These are phyloP conservation scores for Aspergillus sp. DNA, from an alignment of 2,329 filamentous ascomycete genomes.

Conservation along the genomic window DNA sequence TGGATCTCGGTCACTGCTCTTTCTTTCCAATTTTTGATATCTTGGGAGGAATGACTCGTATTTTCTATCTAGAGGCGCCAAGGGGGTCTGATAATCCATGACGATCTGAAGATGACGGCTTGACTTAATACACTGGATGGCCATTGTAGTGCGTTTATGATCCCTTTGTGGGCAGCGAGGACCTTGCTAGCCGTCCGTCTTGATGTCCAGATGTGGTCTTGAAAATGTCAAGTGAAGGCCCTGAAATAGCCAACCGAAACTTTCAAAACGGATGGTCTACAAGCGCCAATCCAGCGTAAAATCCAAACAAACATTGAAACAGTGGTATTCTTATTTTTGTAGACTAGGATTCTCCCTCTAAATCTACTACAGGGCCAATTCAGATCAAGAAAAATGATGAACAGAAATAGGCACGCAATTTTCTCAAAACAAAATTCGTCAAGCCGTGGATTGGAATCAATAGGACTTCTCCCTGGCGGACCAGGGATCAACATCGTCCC, in stretches of 20 bases:
- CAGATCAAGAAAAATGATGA: neutral
- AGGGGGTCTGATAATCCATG: slow-evolving; percentile 15
- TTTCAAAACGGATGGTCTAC: too few relatives aligned
- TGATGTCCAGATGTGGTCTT: too few relatives aligned
- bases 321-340: neutral
- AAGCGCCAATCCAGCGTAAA: neutral
- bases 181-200: too few relatives aligned
- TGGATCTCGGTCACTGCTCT: slow-evolving; percentile 2
- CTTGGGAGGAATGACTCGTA: slow-evolving; percentile 5
- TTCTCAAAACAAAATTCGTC: slow-evolving; percentile 22
- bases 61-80: slow-evolving; percentile 10
- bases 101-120: neutral
- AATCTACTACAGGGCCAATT: slow-evolving; percentile 17
- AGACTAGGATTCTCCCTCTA: slow-evolving; percentile 9
- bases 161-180: too few relatives aligned
- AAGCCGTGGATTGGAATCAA: slow-evolving; percentile 17
- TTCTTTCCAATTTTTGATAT: slow-evolving; percentile 2
- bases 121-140: neutral
- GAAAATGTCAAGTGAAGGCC: too few relatives aligned
- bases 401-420: slow-evolving; percentile 3
- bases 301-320: neutral
- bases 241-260: too few relatives aligned
- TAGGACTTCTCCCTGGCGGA: slow-evolving; percentile 12
- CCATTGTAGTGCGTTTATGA: too few relatives aligned
- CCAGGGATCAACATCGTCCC: slow-evolving; percentile 22